Evolutionary conservation across 2,329 filamentous ascomycete genomes (phyloP), one percentile per base, ranked within the genome.

Genomic region (Microdochium nivale): DNA sequence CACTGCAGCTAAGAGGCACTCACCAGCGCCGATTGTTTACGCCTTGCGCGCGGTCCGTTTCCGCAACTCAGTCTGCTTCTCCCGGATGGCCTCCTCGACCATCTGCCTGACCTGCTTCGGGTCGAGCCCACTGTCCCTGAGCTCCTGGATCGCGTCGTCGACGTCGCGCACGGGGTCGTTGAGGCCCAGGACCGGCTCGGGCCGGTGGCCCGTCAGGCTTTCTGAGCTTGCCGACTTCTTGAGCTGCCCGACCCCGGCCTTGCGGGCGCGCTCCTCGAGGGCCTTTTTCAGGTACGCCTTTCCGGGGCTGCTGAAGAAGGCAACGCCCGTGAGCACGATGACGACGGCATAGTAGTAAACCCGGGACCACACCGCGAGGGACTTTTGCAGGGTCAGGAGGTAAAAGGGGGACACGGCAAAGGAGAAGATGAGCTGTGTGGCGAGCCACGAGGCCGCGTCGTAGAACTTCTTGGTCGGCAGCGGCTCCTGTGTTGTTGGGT

Each of bases 321-420:
- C 80, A 52, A 91, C 80, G 19, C 83, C 81, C 0, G 71, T 65
- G 10, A 74, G 69, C 1, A 87, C 87, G 58, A 83, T 84, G 55
- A 91, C 64, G 51, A 94, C 74, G 30, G 81, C 83, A 69, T 95
- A 99, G 72, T 90, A 97, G 71, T 96, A 94, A 33, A 96, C 87
- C 43, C 88, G 82, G 0, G 81, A 71, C 94, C 94, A 99, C 53
- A 88, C 85, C 2, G 76, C 72, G 43, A 95, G 68, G 10, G 86
- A 91, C 54, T 83, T 79, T 19, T 75, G 70, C 57, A 96, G 82
- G 23, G 76, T 77, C 24, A 99, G 84, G 37, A 96, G 74, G 46
- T 96, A 79, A 69, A 99, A 99, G 0, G 94, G 94, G 0, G 86
- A 79, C 1, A 85, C 88, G 50, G 82, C 81, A 68, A 95, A 99